Evolutionary conservation across 768 basidiomycete species (phyloP), one percentile per base, ranked within the genome.

Genomic region (Phlegmacium glaucopus): DNA sequence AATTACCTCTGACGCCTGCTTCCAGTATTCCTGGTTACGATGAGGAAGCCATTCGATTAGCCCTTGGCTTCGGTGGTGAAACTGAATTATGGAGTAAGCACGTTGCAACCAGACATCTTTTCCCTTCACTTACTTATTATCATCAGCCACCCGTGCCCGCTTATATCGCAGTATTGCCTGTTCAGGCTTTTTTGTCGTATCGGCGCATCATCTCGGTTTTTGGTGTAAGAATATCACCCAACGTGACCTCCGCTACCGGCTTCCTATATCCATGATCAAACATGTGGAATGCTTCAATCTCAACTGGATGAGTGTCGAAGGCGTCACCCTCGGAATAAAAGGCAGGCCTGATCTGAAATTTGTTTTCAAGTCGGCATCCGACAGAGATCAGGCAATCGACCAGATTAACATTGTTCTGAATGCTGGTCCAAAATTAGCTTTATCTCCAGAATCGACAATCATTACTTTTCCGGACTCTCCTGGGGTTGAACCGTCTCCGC

Each of bases 341-440:
- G 77, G 75, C n/a, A 72, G 74, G 39, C 47, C 62, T 3, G 69
- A 76, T 43, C 53, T 80, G 18, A 63, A 62, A n/a, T 73, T 85
- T 49, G 67, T 75, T 17, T 83, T 85, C 61, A 70, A 67, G 55
- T 66, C 63, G 1, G 51, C 56, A 12, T 60, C 62, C 1, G 47
- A 64, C 4, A 62, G 82, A 17, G 74, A 78, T 44, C 72, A 80
- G 47, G 77, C 70, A 3, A 56, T 76, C 8, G 51, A 58, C 12
- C 66, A 63, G 32, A 62, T 78, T 45, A 65, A 36, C 22, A 36
- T 36, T 3, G 13, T 30, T 22, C 15, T 51, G 1, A 13, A 37
- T 16, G 5, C 41, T 9, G 16, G 18, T 32, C 4, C 34, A 18
- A 37, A 41, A 1, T 39, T 37, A 4, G 27, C 16, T 0, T 44